These are phyloP conservation scores for Misopates orontium DNA, from an alignment of 257 asterid species.

Conservation along the genomic window DNA sequence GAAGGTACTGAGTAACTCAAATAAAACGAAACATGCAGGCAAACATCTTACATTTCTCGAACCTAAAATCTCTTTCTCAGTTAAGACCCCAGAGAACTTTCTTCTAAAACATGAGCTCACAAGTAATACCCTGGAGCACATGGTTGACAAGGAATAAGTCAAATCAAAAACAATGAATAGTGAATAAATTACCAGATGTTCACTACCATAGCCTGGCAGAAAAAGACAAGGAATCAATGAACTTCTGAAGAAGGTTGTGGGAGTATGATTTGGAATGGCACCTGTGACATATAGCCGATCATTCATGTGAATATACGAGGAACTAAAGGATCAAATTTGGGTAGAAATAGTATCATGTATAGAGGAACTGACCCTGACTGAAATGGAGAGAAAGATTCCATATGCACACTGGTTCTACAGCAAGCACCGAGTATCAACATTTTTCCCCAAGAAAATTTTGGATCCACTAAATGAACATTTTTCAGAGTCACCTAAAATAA, in stretches of 20 bases:
- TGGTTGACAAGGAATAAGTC: conserved; percentile 24
- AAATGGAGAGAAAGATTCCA: conserved; percentile 82
- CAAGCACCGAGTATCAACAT: conserved; percentile 83
- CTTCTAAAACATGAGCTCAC: conserved; percentile 55
- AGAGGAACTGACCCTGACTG: conserved; percentile 62
- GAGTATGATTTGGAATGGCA: conserved; percentile 51
- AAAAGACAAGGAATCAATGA: conserved; percentile 59
- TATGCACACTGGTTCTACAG: conserved; percentile 56
- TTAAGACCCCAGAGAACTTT: conserved; percentile 63
- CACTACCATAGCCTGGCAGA: conserved; percentile 82
- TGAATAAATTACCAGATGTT: conserved; percentile 10
- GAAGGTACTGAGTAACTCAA: conserved; percentile 5
- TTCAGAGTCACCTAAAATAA: conserved; percentile 64
- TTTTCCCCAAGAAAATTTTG: conserved; percentile 76
- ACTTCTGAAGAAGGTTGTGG: conserved; percentile 62
- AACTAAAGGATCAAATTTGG: not conserved
- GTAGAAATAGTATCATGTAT: conserved; percentile 6
- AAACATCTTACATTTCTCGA: conserved; percentile 61
- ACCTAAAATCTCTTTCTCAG: conserved; percentile 78
- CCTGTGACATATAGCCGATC: conserved; percentile 46
- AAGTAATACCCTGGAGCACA: conserved; percentile 75
- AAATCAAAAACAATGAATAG: conserved; percentile 4
- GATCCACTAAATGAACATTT: conserved; percentile 75
- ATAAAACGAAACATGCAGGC: conserved; percentile 22
- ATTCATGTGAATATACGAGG: conserved; percentile 21